Evolutionary conservation across 305 asterid species (phyloP).

Genomic region (Lippia alba): DNA sequence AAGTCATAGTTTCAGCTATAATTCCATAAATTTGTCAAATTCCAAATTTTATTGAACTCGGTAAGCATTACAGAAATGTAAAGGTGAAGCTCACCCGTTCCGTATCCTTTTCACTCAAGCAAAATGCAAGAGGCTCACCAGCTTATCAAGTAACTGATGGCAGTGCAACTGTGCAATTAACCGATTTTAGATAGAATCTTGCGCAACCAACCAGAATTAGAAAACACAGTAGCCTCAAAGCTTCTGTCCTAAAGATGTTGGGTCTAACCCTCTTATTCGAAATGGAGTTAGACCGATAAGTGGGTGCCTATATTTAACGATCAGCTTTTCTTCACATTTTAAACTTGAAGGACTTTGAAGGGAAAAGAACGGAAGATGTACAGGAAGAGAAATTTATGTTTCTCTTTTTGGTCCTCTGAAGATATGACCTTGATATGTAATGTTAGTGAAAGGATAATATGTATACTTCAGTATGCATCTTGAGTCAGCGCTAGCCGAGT

Average conservation of each 20-base stretch:
- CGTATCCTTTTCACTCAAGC: neutral
- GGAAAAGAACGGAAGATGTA: neutral
- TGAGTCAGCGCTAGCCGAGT: constrained; percentile 1
- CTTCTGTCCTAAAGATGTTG: neutral
- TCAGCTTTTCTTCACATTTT: neutral
- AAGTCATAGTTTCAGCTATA: neutral
- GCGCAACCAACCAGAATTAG: too few species aligned
- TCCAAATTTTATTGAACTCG: constrained; percentile 5
- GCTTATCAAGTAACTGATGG: too few species aligned
- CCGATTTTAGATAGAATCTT: neutral
- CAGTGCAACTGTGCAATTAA: too few species aligned
- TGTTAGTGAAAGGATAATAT: neutral
- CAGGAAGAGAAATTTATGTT: neutral
- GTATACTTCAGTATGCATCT: neutral
- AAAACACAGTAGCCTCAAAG: too few species aligned
- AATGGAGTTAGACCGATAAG: neutral
- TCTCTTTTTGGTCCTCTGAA: constrained; percentile 9
- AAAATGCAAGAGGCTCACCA: too few species aligned
- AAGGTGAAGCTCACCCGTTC: neutral
- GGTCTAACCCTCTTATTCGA: constrained; percentile 9
- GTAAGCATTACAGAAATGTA: neutral
- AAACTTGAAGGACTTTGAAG: neutral
- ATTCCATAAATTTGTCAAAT: neutral
- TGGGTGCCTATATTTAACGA: neutral
- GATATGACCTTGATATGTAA: neutral